Evolutionary conservation across 1,139 yeast genomes (phyloP), one percentile per base, ranked within the genome.

Genomic region (Lodderomyces theae): DNA sequence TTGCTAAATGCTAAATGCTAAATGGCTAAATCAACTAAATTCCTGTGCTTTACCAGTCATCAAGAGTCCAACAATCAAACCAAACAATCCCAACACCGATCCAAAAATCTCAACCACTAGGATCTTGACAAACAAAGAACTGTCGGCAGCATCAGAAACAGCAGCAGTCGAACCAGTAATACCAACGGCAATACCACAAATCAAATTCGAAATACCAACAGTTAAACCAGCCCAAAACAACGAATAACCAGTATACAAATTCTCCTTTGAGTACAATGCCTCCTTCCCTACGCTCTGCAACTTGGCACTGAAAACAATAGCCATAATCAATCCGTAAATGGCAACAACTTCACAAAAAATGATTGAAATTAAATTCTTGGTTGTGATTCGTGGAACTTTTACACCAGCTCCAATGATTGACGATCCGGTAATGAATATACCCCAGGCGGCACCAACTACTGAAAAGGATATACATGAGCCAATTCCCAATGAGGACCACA

Each of bases 341-440:
- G 98, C 99, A 45, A 94, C 99, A 52, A 94, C 98, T 68, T 94
- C 99, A 75, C 98, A 94, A 74, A 94, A 94, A 70, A 94, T 94
- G 63, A 94, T 92, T 42, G 96, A 85, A 48, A 94, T 94, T 62
- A 94, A 78, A 65, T 92, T 92, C 74, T 94, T 94, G 47, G 99
- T 94, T 37, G 97, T 90, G 61, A 94, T 94, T 61, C 97, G 74
- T 38, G 98, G 98, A 4, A 96, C 92, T 63, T 87, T 87, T 47
- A 94, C 97, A 69, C 98, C 98, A 4, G 98, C 98, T 52, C 99
- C 99, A 47, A 94, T 69, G 52, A 94, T 87, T 32, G 96, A 82
- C 1, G 97, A 76, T 32, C 99, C 99, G 1, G 97, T 92, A 47
- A 94, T 79, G 63, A 92, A 94, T 51, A 94, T 94, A 49, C 99